Conservation (phyloP, 1,139 yeast species). For the Candida buenavistaensis region DNA sequence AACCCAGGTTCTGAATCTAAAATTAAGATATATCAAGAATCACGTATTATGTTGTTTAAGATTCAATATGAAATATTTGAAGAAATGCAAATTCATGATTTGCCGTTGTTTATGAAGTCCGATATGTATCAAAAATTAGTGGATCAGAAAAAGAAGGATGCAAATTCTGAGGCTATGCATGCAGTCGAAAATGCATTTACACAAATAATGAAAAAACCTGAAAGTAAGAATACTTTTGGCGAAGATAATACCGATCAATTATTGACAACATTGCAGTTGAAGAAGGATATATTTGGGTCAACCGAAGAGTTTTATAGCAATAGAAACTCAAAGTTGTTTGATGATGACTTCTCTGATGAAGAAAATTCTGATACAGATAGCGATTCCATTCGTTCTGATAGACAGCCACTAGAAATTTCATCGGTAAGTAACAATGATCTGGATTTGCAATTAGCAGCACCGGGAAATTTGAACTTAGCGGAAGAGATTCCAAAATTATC, state of each 20-base stretch:
- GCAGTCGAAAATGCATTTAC: conserved; percentile 75
- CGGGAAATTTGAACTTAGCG: conserved; percentile 65
- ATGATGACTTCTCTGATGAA: conserved; percentile 22
- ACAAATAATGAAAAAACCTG: conserved; percentile 48
- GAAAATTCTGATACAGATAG: conserved; percentile 29
- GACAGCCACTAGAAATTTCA: conserved; percentile 10
- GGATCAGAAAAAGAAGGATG: conserved; percentile 17
- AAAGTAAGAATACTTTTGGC: conserved; percentile 9
- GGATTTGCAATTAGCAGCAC: conserved; percentile 50
- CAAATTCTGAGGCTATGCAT: conserved; percentile 47
- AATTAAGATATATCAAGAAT: conserved; percentile 36
- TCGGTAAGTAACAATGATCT: conserved; percentile 5
- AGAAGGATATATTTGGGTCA: conserved; percentile 40
- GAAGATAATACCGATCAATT: conserved; percentile 4
- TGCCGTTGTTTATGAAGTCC: conserved; percentile 54
- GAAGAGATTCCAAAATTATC: conserved; percentile 63
- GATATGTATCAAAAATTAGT: conserved; percentile 9
- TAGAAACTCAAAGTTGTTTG: conserved; percentile 34
- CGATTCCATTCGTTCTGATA: conserved; percentile 28
- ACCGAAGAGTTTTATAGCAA: conserved; percentile 14
- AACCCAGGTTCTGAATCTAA: conserved; percentile 6
- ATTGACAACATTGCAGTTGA: conserved; percentile 15
- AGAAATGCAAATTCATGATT: conserved; percentile 50
- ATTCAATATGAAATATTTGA: conserved; percentile 55
- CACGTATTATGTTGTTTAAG: conserved; percentile 56